These are phyloP conservation scores for Geranium brycei DNA, from an alignment of 345 rosid genomes.

Conservation along the genomic window DNA sequence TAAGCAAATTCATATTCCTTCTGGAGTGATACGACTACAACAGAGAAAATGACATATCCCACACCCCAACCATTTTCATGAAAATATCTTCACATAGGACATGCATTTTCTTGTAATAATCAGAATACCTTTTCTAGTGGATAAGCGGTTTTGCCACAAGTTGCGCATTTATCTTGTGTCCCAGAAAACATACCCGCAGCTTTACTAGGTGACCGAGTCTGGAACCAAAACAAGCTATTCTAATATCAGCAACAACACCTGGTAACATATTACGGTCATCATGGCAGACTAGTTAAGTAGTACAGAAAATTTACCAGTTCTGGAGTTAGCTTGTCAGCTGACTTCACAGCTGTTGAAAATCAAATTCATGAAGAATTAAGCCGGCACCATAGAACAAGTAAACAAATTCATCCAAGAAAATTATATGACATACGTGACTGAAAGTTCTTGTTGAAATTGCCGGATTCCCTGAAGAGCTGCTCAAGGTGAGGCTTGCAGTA, in stretches of 20 bases:
- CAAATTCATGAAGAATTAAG: conserved; percentile 20
- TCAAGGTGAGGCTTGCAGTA: conserved; percentile 97
- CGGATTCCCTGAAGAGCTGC: conserved; percentile 91
- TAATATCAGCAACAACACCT: conserved; percentile 12
- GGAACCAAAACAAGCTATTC: conserved; percentile 23
- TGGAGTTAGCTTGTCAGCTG: conserved; percentile 77
- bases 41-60: background rate
- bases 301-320: conserved; percentile 54
- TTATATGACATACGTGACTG: conserved; percentile 58
- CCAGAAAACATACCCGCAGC: conserved; percentile 95
- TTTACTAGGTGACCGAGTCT: conserved; percentile 91
- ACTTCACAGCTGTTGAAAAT: conserved; percentile 62
- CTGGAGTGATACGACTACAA: too few relatives aligned
- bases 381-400: conserved; percentile 7
- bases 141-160: conserved; percentile 93
- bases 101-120: background rate
- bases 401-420: conserved; percentile 3
- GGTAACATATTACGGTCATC: background rate
- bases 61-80: background rate
- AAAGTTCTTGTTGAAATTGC: conserved; percentile 87
- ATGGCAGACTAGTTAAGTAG: conserved; percentile 4
- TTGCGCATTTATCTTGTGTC: conserved; percentile 90
- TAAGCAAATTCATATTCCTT: background rate
- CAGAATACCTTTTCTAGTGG: conserved; percentile 82
- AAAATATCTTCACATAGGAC: too few relatives aligned